Conservation (phyloP, 768 basidiomycete genomes). For the Sporobolomyces roseus region DNA sequence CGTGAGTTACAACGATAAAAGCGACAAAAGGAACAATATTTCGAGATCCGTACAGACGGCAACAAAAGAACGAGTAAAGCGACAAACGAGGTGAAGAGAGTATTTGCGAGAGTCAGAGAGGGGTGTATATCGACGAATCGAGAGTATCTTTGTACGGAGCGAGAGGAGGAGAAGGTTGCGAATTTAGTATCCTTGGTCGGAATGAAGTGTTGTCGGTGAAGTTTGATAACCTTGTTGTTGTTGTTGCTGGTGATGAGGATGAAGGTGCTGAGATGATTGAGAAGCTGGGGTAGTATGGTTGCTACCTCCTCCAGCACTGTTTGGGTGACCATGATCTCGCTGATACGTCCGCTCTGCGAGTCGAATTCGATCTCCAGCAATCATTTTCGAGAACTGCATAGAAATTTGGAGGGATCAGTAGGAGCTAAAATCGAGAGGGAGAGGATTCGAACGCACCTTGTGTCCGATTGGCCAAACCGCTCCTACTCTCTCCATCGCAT, state of each 20-base stretch:
- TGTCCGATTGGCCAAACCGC: constrained; percentile 26
- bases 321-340: neutral
- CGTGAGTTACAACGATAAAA: no score
- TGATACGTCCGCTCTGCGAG: constrained; percentile 16
- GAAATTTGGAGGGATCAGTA: neutral
- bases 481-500: constrained; percentile 34
- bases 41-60: no score
- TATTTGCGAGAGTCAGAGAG: neutral
- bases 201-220: constrained; percentile 5
- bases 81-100: no score
- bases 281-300: constrained; percentile 1
- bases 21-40: no score
- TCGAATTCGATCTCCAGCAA: constrained; percentile 17
- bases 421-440: neutral
- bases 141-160: neutral
- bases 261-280: constrained; percentile 4
- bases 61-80: no score
- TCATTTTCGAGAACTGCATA: constrained; percentile 29
- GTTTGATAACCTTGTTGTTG: neutral
- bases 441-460: constrained; percentile 15
- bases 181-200: neutral
- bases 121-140: neutral
- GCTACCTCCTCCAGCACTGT: neutral
- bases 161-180: no score
- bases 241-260: neutral